These are phyloP conservation scores for Colletotrichum sublineola DNA, from an alignment of 2,329 filamentous ascomycete genomes.

Conservation along the genomic window DNA sequence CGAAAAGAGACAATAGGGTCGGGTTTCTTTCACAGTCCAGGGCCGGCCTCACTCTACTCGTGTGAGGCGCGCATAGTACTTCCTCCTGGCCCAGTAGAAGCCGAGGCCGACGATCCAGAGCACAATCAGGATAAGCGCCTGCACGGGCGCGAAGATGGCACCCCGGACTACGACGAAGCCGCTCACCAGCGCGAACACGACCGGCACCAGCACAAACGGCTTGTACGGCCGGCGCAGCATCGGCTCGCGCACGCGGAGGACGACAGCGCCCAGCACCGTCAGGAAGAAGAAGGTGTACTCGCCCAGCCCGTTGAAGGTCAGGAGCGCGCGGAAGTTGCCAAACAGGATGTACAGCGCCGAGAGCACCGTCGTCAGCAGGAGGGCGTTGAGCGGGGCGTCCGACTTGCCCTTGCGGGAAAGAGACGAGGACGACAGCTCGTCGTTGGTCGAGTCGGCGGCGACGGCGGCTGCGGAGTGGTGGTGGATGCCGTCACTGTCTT, in stretches of 20 bases:
- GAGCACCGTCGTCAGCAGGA: slow-evolving; percentile 62
- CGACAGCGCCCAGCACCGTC: slow-evolving; percentile 69
- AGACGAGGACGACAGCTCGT: slow-evolving; percentile 4
- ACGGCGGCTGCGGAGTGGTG: background rate
- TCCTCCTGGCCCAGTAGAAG: slow-evolving; percentile 53
- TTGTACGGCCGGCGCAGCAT: slow-evolving; percentile 68
- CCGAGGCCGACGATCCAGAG: slow-evolving; percentile 64
- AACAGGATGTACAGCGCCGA: slow-evolving; percentile 70
- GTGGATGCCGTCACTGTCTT: background rate
- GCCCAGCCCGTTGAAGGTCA: slow-evolving; percentile 71
- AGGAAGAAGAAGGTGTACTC: slow-evolving; percentile 76
- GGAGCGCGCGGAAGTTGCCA: slow-evolving; percentile 70
- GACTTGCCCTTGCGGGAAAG: slow-evolving; percentile 46
- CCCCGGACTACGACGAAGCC: slow-evolving; percentile 71
- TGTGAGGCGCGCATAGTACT: slow-evolving; percentile 10
- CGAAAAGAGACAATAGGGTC: too few relatives aligned
- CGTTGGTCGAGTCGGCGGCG: slow-evolving; percentile 22
- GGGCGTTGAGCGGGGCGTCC: slow-evolving; percentile 68
- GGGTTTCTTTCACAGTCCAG: too few relatives aligned
- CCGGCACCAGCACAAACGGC: slow-evolving; percentile 63
- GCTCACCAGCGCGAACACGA: slow-evolving; percentile 68
- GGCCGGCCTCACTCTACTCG: background rate
- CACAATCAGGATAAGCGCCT: slow-evolving; percentile 64
- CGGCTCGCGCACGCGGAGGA: slow-evolving; percentile 70
- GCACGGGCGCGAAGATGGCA: slow-evolving; percentile 69